Percentiles rank a stretch among this genome's conserved stretches.
Conservation (phyloP, 2,329 filamentous ascomycete genomes). For the Tolypocladium amazonense region DNA sequence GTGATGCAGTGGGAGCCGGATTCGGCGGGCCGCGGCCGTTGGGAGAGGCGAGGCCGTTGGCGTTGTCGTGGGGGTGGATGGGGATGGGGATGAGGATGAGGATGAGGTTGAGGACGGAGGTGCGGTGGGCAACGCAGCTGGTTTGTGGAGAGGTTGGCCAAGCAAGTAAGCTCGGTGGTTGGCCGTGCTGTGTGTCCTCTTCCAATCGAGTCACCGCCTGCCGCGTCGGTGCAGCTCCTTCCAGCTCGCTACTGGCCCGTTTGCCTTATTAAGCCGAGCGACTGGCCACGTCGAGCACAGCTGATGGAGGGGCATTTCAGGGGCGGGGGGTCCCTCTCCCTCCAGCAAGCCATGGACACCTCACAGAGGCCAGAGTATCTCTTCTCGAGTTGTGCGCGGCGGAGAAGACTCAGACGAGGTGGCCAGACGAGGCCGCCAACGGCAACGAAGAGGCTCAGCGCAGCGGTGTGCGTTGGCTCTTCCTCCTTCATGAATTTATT, state of each 20-base stretch:
- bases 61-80: background rate
- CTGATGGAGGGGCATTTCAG: background rate
- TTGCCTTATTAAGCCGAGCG: background rate
- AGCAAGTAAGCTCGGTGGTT: background rate
- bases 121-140: slow-evolving; percentile 1
- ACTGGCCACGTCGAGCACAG: background rate
- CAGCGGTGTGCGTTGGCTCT: background rate
- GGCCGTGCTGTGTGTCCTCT: slow-evolving; percentile 3
- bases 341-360: background rate
- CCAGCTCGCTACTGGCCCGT: background rate
- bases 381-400: background rate
- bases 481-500: too few species aligned
- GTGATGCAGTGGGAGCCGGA: slow-evolving; percentile 1
- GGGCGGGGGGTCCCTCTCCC: background rate
- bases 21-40: slow-evolving; percentile 1
- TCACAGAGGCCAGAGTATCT: background rate
- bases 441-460: background rate
- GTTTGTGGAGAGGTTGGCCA: slow-evolving; percentile 2
- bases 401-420: background rate
- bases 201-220: slow-evolving; percentile 1
- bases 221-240: background rate
- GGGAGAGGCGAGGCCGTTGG: slow-evolving; percentile 3
- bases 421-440: background rate
- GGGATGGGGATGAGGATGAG: background rate
- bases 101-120: slow-evolving; percentile 1